Percentiles rank a stretch among this genome's conserved stretches.
phyloP scores from a whole-genome alignment of 208 protist species.

The Leishmania arabica region DNA sequence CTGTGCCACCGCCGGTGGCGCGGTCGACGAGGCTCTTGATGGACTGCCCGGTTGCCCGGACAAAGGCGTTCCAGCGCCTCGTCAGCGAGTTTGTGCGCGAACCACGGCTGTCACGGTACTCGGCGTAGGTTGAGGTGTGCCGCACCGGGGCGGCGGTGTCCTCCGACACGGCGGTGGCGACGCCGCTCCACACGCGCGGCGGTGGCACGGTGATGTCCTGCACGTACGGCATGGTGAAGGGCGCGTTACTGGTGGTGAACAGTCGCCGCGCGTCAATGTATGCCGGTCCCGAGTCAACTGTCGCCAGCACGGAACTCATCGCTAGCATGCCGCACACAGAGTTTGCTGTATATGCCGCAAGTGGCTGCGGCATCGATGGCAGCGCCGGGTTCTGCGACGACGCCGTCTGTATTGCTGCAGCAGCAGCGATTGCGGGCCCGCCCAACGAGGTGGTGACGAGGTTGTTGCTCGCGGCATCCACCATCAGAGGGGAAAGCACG shows the following conservation, averaged over 20 bases:
- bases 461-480: not conserved
- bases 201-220: constrained; percentile 49
- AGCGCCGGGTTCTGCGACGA: not conserved
- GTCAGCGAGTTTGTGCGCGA: constrained; percentile 34
- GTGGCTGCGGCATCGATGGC: not conserved
- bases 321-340: constrained; percentile 7
- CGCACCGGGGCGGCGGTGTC: constrained; percentile 21
- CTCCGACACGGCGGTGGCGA: constrained; percentile 30
- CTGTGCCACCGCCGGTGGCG: constrained; percentile 21
- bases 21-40: constrained; percentile 37
- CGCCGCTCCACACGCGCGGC: constrained; percentile 31
- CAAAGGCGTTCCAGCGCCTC: constrained; percentile 42
- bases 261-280: constrained; percentile 49
- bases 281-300: constrained; percentile 6
- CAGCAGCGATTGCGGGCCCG: constrained; percentile 6
- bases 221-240: constrained; percentile 78
- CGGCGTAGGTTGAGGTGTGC: constrained; percentile 45
- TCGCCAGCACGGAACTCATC: constrained; percentile 10
- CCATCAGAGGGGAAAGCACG: constrained; percentile 15
- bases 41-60: constrained; percentile 39
- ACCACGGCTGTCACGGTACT: constrained; percentile 45
- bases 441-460: not conserved
- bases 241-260: constrained; percentile 68
- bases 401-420: not conserved
- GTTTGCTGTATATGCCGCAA: not conserved